These are phyloP conservation scores for Aspergillus mulundensis DNA, from an alignment of 495 filamentous ascomycete genomes.

Conservation along the genomic window DNA sequence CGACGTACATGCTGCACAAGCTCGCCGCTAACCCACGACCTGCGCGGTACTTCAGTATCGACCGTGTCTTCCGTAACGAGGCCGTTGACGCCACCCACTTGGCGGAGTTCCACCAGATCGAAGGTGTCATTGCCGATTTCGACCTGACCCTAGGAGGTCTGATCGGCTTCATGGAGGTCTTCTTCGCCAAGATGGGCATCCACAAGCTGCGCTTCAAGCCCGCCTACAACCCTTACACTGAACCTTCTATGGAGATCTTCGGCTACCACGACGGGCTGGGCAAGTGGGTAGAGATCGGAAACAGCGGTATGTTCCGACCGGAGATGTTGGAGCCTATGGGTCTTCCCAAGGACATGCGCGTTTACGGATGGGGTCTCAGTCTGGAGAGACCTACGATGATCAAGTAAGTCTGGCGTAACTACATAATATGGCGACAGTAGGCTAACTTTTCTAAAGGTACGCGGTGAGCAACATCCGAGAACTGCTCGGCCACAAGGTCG, in stretches of 20 bases:
- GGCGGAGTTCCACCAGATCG: constrained; percentile 97
- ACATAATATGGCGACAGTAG: background rate
- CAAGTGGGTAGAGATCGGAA: constrained; percentile 96
- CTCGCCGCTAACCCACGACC: constrained; percentile 76
- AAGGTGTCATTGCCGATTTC: constrained; percentile 97
- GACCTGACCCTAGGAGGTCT: constrained; percentile 84
- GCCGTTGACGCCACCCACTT: constrained; percentile 94
- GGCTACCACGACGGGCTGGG: constrained; percentile 83
- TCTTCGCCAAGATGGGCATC: constrained; percentile 95
- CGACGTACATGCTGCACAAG: constrained; percentile 82
- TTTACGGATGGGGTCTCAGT: constrained; percentile 88
- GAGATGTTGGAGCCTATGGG: constrained; percentile 94
- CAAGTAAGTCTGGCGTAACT: constrained; percentile 50
- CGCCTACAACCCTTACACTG: constrained; percentile 98
- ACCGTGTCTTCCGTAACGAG: constrained; percentile 95
- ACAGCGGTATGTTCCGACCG: constrained; percentile 95
- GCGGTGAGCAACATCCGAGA: constrained; percentile 80
- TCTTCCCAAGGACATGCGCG: constrained; percentile 77
- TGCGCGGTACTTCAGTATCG: constrained; percentile 94
- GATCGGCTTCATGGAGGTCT: constrained; percentile 95
- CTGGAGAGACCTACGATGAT: constrained; percentile 98
- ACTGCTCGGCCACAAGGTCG: constrained; percentile 78
- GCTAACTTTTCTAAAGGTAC: constrained; percentile 48
- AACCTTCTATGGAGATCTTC: constrained; percentile 96
- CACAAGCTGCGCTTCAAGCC: constrained; percentile 88